Conservation (phyloP, 805 yeast genomes). For the Saccharomyces paradoxus region DNA sequence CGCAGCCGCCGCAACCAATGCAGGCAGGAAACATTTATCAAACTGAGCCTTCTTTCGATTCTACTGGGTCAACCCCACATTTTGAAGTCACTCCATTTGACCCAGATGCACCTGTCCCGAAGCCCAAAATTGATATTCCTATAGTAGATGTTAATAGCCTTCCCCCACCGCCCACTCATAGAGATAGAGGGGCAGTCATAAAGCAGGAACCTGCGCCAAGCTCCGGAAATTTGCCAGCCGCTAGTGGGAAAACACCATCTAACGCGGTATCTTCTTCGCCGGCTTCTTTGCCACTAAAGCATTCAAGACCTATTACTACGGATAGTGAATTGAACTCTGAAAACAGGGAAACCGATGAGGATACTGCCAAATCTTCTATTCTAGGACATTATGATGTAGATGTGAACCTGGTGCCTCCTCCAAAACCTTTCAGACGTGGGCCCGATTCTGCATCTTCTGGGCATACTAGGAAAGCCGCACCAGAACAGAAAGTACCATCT, state of each 20-base stretch:
- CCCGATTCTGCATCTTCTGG: background rate
- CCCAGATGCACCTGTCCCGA: constrained; percentile 8
- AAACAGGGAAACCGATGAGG: background rate
- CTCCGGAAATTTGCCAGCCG: background rate
- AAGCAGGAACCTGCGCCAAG: background rate
- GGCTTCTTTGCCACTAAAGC: background rate
- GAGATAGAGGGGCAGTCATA: constrained; percentile 11
- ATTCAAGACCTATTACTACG: background rate
- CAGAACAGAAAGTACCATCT: background rate
- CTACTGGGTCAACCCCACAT: background rate
- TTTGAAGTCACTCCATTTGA: constrained; percentile 18
- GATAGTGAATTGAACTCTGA: background rate
- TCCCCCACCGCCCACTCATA: constrained; percentile 29
- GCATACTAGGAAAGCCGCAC: background rate
- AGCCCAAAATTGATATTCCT: constrained; percentile 6
- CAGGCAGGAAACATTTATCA: constrained; percentile 2
- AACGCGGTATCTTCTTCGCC: background rate
- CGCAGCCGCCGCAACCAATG: constrained; percentile 1
- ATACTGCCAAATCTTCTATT: constrained; percentile 24
- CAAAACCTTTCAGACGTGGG: constrained; percentile 18
- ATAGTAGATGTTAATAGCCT: constrained; percentile 12
- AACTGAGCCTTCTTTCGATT: constrained; percentile 3
- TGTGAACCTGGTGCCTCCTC: constrained; percentile 36
- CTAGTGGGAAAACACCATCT: background rate
- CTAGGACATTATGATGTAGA: constrained; percentile 33